A percentile compares a stretch with the other conserved stretches of the same genome.
Evolutionary conservation across 352 stramenopile genomes (phyloP).

Genomic region (Elongisporangium anandrum): DNA sequence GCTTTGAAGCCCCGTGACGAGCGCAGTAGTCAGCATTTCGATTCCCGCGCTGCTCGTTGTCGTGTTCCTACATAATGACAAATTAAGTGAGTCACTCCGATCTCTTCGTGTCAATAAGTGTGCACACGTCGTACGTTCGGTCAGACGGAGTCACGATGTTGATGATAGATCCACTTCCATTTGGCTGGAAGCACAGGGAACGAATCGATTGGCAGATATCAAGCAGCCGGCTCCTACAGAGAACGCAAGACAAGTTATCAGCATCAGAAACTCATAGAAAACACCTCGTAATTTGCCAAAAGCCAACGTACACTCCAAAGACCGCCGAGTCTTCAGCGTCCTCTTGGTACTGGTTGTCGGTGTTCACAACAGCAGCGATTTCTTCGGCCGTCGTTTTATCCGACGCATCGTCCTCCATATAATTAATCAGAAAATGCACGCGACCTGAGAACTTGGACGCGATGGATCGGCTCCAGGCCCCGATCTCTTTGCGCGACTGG

Average conservation of each 20-base stretch:
- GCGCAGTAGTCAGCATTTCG: conserved; percentile 33
- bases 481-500: conserved; percentile 39
- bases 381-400: conserved; percentile 12
- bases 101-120: background rate
- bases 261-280: too few relatives aligned
- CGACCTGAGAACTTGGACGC: conserved; percentile 43
- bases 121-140: conserved; percentile 8
- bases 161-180: conserved; percentile 15
- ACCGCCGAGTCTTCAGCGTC: conserved; percentile 9
- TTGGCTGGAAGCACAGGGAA: conserved; percentile 17
- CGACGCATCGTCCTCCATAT: conserved; percentile 20
- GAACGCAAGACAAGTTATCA: too few relatives aligned
- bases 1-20: conserved; percentile 31
- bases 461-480: conserved; percentile 54
- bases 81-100: too few relatives aligned
- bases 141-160: conserved; percentile 21
- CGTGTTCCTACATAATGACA: background rate
- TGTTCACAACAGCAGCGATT: conserved; percentile 5
- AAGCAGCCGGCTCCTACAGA: conserved; percentile 17
- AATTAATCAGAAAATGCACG: conserved; percentile 72
- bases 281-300: too few relatives aligned
- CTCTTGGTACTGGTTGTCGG: conserved; percentile 22
- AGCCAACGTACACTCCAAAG: background rate
- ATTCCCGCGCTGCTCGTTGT: conserved; percentile 8
- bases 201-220: conserved; percentile 24